Evolutionary conservation across 495 filamentous ascomycete genomes (phyloP).

Genomic region (Evernia prunastri): DNA sequence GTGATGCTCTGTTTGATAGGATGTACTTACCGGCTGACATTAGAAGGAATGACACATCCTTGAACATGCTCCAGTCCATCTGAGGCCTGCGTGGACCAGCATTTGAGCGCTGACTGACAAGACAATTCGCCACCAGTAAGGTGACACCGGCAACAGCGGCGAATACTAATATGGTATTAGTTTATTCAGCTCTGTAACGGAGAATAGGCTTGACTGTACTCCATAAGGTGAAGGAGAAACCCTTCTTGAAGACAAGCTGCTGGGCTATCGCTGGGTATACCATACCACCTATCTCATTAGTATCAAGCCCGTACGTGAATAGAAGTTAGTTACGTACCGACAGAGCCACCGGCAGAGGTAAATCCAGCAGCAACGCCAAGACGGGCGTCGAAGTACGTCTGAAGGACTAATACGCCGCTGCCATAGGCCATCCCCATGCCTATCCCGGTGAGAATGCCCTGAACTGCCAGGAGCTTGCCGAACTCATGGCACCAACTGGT

Average conservation of each 20-base stretch:
- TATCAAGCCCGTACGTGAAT: neutral
- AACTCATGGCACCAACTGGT: conserved; percentile 54
- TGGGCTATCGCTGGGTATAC: conserved; percentile 67
- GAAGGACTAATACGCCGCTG: conserved; percentile 41
- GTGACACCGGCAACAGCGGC: neutral
- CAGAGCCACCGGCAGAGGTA: conserved; percentile 7
- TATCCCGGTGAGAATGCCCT: conserved; percentile 66
- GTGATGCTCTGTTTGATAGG: neutral
- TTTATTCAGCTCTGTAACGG: neutral
- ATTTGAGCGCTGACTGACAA: conserved; percentile 26
- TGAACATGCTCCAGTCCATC: conserved; percentile 61
- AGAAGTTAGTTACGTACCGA: neutral
- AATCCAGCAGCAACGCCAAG: neutral
- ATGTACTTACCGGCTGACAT: conserved; percentile 40
- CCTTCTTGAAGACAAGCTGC: conserved; percentile 57
- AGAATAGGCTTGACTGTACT: neutral
- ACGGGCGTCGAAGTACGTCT: neutral
- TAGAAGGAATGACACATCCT: conserved; percentile 55
- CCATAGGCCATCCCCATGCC: conserved; percentile 67
- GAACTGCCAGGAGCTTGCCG: conserved; percentile 73
- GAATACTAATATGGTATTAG: neutral
- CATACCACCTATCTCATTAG: conserved; percentile 52
- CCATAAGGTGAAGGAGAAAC: conserved; percentile 61
- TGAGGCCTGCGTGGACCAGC: conserved; percentile 50
- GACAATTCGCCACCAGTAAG: neutral